These are phyloP conservation scores for Thielaviopsis ethacetica DNA, from an alignment of 2,329 filamentous ascomycete genomes.

Conservation along the genomic window DNA sequence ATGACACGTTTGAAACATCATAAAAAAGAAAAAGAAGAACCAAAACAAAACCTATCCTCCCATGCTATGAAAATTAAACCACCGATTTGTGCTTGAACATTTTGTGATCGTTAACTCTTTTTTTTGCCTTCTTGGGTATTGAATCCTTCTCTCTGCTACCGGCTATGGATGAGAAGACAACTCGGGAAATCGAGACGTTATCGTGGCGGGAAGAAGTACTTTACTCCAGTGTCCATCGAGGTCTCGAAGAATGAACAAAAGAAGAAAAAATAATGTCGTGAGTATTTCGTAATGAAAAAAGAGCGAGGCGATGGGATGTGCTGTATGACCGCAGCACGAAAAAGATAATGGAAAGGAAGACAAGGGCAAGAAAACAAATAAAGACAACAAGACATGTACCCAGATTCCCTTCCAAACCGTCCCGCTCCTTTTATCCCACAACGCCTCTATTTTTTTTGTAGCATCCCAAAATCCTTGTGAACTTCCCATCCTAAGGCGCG, in stretches of 20 bases:
- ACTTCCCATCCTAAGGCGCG: slow-evolving; percentile 3
- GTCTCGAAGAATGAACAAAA: neutral
- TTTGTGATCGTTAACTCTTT: slow-evolving; percentile 10
- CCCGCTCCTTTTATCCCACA: slow-evolving; percentile 2
- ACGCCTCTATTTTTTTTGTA: slow-evolving; percentile 3
- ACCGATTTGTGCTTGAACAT: neutral
- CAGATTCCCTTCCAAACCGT: neutral
- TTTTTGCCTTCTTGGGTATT: slow-evolving; percentile 11
- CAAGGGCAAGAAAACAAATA: slow-evolving; percentile 5
- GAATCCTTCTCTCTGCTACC: slow-evolving; percentile 11
- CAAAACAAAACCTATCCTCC: neutral
- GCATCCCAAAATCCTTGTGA: neutral
- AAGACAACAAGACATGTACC: slow-evolving; percentile 2
- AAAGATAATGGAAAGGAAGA: neutral
- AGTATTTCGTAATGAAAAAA: slow-evolving; percentile 3
- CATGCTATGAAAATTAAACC: no score
- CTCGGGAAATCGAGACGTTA: neutral
- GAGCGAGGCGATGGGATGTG: neutral
- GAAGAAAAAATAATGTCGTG: slow-evolving; percentile 1
- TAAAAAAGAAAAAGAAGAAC: neutral
- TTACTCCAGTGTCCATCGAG: neutral
- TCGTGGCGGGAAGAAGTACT: neutral
- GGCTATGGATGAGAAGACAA: slow-evolving; percentile 7
- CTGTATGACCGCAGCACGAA: slow-evolving; percentile 5
- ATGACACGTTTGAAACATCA: neutral